Percentiles rank a stretch among this genome's conserved stretches.
Evolutionary conservation across 148 eudicot species (phyloP).

Genomic region (Simmondsia chinensis): DNA sequence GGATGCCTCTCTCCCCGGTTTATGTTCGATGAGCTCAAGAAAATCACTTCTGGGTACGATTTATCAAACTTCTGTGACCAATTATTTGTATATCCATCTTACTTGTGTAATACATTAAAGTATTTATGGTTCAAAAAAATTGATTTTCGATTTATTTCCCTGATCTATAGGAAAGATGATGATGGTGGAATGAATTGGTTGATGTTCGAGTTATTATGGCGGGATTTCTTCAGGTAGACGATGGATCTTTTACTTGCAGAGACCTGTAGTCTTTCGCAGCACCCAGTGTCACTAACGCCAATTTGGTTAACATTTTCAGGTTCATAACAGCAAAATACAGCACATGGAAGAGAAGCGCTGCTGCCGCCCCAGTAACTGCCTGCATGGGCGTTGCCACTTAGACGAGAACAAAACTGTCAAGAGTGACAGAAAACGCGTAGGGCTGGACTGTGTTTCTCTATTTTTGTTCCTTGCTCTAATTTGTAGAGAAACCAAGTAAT

Average conservation of each 20-base stretch:
- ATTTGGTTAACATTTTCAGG: conserved; percentile 32
- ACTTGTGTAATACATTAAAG: too few relatives aligned
- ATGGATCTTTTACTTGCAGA: background rate
- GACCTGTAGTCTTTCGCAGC: background rate
- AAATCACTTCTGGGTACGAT: conserved; percentile 77
- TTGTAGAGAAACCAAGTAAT: too few relatives aligned
- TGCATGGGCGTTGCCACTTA: conserved; percentile 68
- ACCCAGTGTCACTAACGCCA: background rate
- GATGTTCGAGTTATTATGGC: conserved; percentile 92
- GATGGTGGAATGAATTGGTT: conserved; percentile 87
- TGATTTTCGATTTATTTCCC: too few relatives aligned
- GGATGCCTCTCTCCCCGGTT: conserved; percentile 94
- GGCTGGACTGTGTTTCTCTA: too few relatives aligned
- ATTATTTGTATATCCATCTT: too few relatives aligned
- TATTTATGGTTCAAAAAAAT: too few relatives aligned
- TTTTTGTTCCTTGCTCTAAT: too few relatives aligned
- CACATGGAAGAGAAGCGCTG: conserved; percentile 37
- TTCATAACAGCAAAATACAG: conserved; percentile 93
- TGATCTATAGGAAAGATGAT: conserved; percentile 63
- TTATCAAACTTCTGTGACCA: too few relatives aligned
- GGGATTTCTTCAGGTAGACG: conserved; percentile 92
- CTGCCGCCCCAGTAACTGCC: conserved; percentile 66
- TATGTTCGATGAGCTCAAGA: conserved; percentile 93
- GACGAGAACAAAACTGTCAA: conserved; percentile 2
- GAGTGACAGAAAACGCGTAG: background rate